phyloP scores from a whole-genome alignment of 352 stramenopile species.

The Phytophthora syringae region DNA sequence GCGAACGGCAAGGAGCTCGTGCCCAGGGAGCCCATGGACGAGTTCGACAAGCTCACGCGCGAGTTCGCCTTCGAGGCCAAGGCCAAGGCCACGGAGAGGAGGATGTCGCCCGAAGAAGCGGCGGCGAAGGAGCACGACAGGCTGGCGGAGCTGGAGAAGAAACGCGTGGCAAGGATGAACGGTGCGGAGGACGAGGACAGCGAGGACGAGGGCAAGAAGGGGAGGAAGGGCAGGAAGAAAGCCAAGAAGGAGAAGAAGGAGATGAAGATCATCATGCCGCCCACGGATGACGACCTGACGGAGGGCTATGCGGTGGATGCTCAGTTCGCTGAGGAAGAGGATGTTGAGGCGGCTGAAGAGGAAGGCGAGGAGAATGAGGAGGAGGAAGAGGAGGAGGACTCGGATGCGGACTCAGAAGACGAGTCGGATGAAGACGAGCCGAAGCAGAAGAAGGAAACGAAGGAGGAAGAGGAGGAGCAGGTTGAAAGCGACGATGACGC shows the following conservation, averaged over 20 bases:
- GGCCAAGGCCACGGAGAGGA: constrained; percentile 93
- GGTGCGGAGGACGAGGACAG: constrained; percentile 85
- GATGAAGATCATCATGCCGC: constrained; percentile 76
- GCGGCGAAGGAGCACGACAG: constrained; percentile 93
- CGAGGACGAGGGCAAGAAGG: constrained; percentile 50
- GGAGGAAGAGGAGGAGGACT: constrained; percentile 52
- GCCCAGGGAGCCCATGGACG: constrained; percentile 80
- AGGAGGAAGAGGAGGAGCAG: constrained; percentile 43
- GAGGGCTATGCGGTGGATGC: constrained; percentile 84
- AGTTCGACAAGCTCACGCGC: constrained; percentile 85
- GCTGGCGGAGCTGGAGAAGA: constrained; percentile 92
- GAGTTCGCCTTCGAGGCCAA: constrained; percentile 93
- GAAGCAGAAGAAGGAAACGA: constrained; percentile 45
- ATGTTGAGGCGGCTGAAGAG: constrained; percentile 59
- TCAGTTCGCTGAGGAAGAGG: constrained; percentile 54
- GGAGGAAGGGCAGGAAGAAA: constrained; percentile 54
- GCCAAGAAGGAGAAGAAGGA: constrained; percentile 53
- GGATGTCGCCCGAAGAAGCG: constrained; percentile 94
- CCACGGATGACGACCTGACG: constrained; percentile 91
- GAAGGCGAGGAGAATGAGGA: constrained; percentile 48
- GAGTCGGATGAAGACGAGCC: constrained; percentile 49
- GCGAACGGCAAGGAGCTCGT: constrained; percentile 67
- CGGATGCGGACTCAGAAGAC: constrained; percentile 48
- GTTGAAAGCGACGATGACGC: constrained; percentile 69
- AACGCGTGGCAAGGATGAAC: constrained; percentile 95